Evolutionary conservation across 352 stramenopile genomes (phyloP).

Genomic region (Globisporangium spiculum): DNA sequence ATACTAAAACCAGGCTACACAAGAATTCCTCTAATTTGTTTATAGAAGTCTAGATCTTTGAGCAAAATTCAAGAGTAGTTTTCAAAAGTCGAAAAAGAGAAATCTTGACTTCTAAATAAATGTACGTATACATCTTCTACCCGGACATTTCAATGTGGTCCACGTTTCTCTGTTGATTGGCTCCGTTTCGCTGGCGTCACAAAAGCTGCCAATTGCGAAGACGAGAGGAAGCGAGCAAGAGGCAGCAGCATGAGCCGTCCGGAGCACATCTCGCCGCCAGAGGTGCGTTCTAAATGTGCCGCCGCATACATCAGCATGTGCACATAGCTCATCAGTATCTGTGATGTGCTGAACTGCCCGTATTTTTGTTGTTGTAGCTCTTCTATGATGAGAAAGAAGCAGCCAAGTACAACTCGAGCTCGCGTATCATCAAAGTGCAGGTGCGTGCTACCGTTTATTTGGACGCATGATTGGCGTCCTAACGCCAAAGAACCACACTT

Average conservation of each 20-base stretch:
- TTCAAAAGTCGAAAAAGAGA: too few relatives aligned
- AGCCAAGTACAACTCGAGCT: conserved; percentile 92
- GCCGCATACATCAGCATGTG: not conserved
- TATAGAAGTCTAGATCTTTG: too few relatives aligned
- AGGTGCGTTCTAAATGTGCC: conserved; percentile 37
- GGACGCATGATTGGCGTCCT: not conserved
- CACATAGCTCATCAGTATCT: not conserved
- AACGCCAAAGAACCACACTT: not conserved
- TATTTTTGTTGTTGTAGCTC: conserved; percentile 38
- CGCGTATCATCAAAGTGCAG: conserved; percentile 93
- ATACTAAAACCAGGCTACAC: too few relatives aligned
- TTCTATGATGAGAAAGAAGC: conserved; percentile 93
- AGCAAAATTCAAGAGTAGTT: too few relatives aligned
- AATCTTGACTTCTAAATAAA: not conserved
- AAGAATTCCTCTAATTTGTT: too few relatives aligned
- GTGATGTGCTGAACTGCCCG: not conserved
- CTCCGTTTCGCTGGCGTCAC: conserved; percentile 24
- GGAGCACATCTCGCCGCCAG: conserved; percentile 81
- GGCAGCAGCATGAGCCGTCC: conserved; percentile 71
- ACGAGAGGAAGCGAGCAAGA: conserved; percentile 3
- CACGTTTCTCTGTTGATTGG: conserved; percentile 12
- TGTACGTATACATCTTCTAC: not conserved
- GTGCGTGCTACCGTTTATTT: conserved; percentile 18
- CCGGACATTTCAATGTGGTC: not conserved
- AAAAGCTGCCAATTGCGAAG: conserved; percentile 4